A percentile compares a stretch with the other conserved stretches of the same genome.
Evolutionary conservation across 306 rosid genomes (phyloP).

Genomic region (Amphicarpaea edgeworthii): DNA sequence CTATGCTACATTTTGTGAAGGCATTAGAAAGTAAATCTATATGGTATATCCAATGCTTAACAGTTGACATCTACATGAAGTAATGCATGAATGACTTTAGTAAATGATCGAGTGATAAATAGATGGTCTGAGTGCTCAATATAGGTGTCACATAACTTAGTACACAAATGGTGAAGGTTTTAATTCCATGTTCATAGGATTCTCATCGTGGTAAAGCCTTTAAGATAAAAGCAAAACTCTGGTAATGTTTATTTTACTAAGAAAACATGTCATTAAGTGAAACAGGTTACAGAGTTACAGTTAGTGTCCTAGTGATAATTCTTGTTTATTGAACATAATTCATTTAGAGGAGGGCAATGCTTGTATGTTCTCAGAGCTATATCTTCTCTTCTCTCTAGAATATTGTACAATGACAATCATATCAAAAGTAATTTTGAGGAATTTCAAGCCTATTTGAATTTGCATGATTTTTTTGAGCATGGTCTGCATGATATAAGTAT

Average conservation of each 20-base stretch:
- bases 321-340: neutral
- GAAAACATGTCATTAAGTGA: neutral
- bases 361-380: neutral
- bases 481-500: neutral
- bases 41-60: neutral
- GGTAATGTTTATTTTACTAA: neutral
- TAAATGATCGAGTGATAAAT: neutral
- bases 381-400: neutral
- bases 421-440: constrained; percentile 4
- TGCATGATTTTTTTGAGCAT: constrained; percentile 1
- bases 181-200: neutral
- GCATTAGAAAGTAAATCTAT: neutral
- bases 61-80: neutral
- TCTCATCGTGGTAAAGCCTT: neutral
- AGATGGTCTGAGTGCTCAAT: constrained; percentile 6
- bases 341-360: neutral
- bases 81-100: neutral
- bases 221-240: constrained; percentile 2
- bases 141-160: neutral
- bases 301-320: neutral
- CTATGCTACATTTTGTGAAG: neutral
- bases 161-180: neutral
- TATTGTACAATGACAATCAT: neutral
- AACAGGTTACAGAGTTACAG: neutral
- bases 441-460: neutral